Evolutionary conservation across 495 filamentous ascomycete genomes (phyloP).

Genomic region (Penicillium manginii): DNA sequence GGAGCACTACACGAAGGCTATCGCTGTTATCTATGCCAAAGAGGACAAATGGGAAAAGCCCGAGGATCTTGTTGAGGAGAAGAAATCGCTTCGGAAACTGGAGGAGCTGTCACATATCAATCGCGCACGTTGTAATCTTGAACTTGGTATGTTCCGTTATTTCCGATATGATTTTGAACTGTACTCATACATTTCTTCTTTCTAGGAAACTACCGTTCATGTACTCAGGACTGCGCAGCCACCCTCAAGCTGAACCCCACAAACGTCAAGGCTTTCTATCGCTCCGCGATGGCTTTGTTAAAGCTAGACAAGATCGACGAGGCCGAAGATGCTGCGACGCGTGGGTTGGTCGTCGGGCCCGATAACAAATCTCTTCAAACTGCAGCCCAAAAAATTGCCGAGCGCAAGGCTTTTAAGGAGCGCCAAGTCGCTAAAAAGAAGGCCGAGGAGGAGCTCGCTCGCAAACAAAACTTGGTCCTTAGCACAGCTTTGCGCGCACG

Average conservation of each 20-base stretch:
- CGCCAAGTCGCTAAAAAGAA: conserved; percentile 41
- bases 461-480: conserved; percentile 63
- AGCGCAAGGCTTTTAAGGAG: conserved; percentile 45
- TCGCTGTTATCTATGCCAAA: conserved; percentile 64
- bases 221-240: conserved; percentile 79
- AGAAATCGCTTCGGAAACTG: conserved; percentile 57
- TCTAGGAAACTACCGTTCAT: conserved; percentile 79
- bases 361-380: conserved; percentile 59
- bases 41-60: conserved; percentile 58
- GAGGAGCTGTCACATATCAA: conserved; percentile 83
- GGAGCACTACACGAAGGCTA: conserved; percentile 87
- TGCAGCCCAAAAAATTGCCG: conserved; percentile 58
- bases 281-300: conserved; percentile 74
- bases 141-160: conserved; percentile 56
- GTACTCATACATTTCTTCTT: conserved; percentile 11
- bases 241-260: conserved; percentile 74
- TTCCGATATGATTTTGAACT: background rate
- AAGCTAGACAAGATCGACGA: conserved; percentile 72
- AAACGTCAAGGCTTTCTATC: conserved; percentile 89
- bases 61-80: conserved; percentile 54
- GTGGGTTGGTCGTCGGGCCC: conserved; percentile 71
- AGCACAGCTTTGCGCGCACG: conserved; percentile 73
- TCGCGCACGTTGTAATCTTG: conserved; percentile 83
- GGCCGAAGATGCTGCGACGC: conserved; percentile 72
- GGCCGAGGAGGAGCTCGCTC: conserved; percentile 53